Conservation (phyloP, 176 grass and related monocot genomes). For the Bothriochloa decipiens region DNA sequence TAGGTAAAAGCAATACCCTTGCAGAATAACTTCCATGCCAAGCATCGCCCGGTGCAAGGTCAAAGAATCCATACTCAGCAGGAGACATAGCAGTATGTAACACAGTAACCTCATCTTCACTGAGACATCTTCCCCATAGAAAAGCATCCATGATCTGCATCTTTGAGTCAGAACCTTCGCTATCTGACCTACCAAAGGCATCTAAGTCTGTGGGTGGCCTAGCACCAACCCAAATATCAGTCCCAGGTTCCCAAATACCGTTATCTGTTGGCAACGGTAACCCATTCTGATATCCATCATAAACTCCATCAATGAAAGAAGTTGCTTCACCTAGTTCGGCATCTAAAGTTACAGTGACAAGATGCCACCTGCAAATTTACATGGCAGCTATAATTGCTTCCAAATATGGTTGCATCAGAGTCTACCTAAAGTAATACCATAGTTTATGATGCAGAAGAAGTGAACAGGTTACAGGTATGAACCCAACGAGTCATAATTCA, state of each 20-base stretch:
- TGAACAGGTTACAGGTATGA: constrained; percentile 32
- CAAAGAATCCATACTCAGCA: constrained; percentile 75
- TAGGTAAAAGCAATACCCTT: constrained; percentile 57
- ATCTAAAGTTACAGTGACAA: constrained; percentile 97
- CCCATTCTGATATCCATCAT: constrained; percentile 89
- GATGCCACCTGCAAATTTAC: constrained; percentile 83
- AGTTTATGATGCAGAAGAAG: constrained; percentile 31
- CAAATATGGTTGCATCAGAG: constrained; percentile 8
- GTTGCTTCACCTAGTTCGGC: constrained; percentile 91
- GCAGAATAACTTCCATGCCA: constrained; percentile 90
- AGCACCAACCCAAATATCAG: constrained; percentile 89
- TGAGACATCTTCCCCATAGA: constrained; percentile 91
- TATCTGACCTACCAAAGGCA: constrained; percentile 98
- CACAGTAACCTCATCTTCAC: constrained; percentile 85
- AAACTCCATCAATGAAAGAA: constrained; percentile 89
- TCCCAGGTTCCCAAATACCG: constrained; percentile 81
- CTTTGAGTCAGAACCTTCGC: constrained; percentile 91
- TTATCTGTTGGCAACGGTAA: constrained; percentile 70
- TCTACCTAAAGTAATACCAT: constrained; percentile 26
- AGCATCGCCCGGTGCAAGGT: constrained; percentile 73
- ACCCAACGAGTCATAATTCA: background rate
- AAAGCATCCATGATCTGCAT: constrained; percentile 99
- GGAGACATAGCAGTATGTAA: constrained; percentile 69
- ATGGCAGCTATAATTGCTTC: constrained; percentile 22
- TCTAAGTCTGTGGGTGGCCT: constrained; percentile 91